A percentile compares a stretch with the other conserved stretches of the same genome.
These are phyloP conservation scores for Beauveria sp. DNA, from an alignment of 2,329 filamentous ascomycete genomes.

Conservation along the genomic window DNA sequence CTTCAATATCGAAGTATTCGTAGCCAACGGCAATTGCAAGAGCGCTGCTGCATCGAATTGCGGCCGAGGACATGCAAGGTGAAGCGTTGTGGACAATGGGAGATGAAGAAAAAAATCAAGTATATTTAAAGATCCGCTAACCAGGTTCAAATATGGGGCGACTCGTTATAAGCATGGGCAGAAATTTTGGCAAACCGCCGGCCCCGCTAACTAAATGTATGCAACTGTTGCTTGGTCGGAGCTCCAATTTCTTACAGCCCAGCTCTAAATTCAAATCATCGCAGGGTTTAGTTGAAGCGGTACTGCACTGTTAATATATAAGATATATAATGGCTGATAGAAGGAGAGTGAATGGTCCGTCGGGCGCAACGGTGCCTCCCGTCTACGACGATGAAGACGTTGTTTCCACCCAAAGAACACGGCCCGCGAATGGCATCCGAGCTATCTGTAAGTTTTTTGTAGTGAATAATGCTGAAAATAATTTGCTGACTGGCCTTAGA, in stretches of 20 bases:
- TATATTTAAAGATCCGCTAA: conserved; percentile 16
- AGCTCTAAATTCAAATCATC: not conserved
- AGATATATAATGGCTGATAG: conserved; percentile 63
- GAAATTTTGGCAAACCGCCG: conserved; percentile 15
- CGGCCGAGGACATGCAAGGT: not conserved
- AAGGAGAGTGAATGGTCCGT: conserved; percentile 82
- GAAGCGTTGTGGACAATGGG: not conserved
- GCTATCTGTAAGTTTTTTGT: conserved; percentile 36
- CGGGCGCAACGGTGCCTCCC: conserved; percentile 67
- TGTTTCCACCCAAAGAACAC: conserved; percentile 40
- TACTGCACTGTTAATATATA: not conserved
- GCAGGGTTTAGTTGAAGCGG: not conserved
- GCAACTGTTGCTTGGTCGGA: not conserved
- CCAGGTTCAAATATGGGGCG: conserved; percentile 12
- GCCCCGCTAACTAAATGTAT: conserved; percentile 11
- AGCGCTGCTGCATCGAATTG: not conserved
- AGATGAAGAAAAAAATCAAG: conserved; percentile 12
- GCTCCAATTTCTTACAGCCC: not conserved
- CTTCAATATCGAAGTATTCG: not conserved
- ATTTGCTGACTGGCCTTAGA: conserved; percentile 42
- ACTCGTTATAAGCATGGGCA: conserved; percentile 12
- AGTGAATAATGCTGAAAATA: not conserved
- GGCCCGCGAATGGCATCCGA: conserved; percentile 64
- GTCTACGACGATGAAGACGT: conserved; percentile 52
- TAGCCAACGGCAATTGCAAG: no score